A percentile compares a stretch with the other conserved stretches of the same genome.
Evolutionary conservation across 176 grass and related monocot genomes (phyloP).

Genomic region (Eragrostis curvula): DNA sequence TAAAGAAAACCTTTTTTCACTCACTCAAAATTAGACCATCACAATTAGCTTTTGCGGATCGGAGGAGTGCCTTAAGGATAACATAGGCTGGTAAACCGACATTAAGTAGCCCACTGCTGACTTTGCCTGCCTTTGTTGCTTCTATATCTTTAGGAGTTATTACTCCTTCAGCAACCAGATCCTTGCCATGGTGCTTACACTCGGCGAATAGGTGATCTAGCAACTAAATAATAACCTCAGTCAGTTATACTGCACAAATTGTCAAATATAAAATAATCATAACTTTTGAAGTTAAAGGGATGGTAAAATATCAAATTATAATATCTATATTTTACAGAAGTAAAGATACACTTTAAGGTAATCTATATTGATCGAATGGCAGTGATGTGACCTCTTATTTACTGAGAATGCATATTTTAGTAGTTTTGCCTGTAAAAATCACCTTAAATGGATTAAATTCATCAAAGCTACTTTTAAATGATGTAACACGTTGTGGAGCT

Average conservation of each 20-base stretch:
- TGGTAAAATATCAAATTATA: conserved; percentile 8
- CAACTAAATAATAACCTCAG: conserved; percentile 62
- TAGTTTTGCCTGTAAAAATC: conserved; percentile 26
- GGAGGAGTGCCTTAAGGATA: conserved; percentile 75
- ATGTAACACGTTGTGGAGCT: conserved; percentile 63
- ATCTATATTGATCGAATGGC: neutral
- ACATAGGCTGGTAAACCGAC: conserved; percentile 87
- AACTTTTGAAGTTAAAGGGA: neutral
- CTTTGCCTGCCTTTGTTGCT: conserved; percentile 74
- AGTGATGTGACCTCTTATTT: neutral
- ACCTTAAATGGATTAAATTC: conserved; percentile 98
- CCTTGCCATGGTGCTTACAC: conserved; percentile 71
- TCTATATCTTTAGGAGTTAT: conserved; percentile 81
- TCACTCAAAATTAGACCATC: conserved; percentile 81
- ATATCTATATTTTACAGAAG: conserved; percentile 1
- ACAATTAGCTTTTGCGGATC: conserved; percentile 65
- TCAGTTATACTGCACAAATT: conserved; percentile 16
- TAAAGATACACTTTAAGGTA: conserved; percentile 11
- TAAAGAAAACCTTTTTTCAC: conserved; percentile 40
- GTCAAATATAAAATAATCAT: neutral
- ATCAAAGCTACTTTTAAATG: conserved; percentile 83
- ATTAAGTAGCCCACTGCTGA: conserved; percentile 58
- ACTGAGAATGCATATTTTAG: conserved; percentile 24
- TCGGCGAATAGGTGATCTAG: conserved; percentile 79
- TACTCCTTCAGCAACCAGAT: conserved; percentile 72